A percentile compares a stretch with the other conserved stretches of the same genome.
Evolutionary conservation across 768 basidiomycete genomes (phyloP).

Genomic region (Boletus rufocinnamomeus): DNA sequence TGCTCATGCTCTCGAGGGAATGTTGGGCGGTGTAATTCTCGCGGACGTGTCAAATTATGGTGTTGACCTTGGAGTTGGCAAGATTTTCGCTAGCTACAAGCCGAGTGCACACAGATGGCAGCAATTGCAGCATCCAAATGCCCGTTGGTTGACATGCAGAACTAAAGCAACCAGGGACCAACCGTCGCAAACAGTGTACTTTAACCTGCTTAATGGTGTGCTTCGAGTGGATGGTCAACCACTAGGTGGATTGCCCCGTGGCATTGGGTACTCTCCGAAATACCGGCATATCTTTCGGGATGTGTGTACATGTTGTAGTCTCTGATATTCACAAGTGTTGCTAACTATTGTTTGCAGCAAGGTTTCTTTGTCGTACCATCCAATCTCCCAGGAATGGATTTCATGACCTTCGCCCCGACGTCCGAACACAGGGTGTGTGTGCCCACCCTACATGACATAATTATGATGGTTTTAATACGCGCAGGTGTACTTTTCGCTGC

Average conservation of each 20-base stretch:
- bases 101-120: constrained; percentile 14
- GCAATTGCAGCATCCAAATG: neutral
- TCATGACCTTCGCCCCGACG: no score
- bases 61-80: constrained; percentile 13
- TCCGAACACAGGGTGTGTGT: no score
- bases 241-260: constrained; percentile 8
- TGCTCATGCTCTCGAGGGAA: constrained; percentile 18
- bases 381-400: no score
- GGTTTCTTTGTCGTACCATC: neutral
- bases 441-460: no score
- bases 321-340: neutral
- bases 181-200: neutral
- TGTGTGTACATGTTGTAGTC: neutral
- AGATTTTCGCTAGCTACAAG: constrained; percentile 9
- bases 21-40: neutral
- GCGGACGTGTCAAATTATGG: neutral
- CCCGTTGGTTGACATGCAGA: constrained; percentile 17
- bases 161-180: neutral
- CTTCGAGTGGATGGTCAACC: constrained; percentile 21
- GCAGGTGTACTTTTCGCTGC: no score
- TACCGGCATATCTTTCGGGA: constrained; percentile 1
- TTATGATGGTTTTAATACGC: no score
- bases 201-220: constrained; percentile 18
- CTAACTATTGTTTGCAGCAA: neutral
- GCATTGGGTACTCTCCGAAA: neutral